phyloP scores from a whole-genome alignment of 2,329 filamentous ascomycete genomes.

The Lasiodiplodia hormozganensis region DNA sequence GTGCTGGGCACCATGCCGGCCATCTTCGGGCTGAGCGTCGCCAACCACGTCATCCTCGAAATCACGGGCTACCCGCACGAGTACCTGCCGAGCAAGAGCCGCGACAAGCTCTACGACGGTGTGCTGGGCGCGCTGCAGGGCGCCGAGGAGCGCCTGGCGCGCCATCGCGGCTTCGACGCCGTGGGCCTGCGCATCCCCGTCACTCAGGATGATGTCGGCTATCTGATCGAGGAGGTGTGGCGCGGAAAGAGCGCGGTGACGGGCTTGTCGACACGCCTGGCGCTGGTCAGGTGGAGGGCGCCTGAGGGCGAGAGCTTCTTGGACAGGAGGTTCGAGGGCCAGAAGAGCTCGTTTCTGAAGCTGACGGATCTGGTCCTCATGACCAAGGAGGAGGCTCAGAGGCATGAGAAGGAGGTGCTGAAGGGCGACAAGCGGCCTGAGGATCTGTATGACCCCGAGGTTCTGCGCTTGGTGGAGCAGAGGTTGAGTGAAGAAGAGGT shows the following conservation, averaged over 20 bases:
- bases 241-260: constrained; percentile 82
- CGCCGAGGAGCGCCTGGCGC: constrained; percentile 77
- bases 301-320: constrained; percentile 65
- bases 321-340: constrained; percentile 71
- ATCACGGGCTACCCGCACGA: constrained; percentile 85
- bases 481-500: constrained; percentile 71
- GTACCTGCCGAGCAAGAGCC: constrained; percentile 78
- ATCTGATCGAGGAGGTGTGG: constrained; percentile 89
- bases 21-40: constrained; percentile 88
- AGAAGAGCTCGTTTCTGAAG: constrained; percentile 75
- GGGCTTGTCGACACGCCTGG: constrained; percentile 78
- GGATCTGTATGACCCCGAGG: constrained; percentile 75
- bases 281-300: constrained; percentile 80
- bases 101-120: constrained; percentile 91
- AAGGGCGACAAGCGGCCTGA: constrained; percentile 70
- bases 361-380: constrained; percentile 82
- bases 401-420: constrained; percentile 82
- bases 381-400: constrained; percentile 86
- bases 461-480: constrained; percentile 70
- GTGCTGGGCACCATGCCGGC: constrained; percentile 97
- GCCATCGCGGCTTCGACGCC: constrained; percentile 58
- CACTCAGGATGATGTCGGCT: constrained; percentile 81
- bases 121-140: constrained; percentile 79
- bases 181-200: constrained; percentile 81
- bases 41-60: constrained; percentile 89